phyloP scores from a whole-genome alignment of 2,329 filamentous ascomycete species.

The Neoarthrinium moseri region DNA sequence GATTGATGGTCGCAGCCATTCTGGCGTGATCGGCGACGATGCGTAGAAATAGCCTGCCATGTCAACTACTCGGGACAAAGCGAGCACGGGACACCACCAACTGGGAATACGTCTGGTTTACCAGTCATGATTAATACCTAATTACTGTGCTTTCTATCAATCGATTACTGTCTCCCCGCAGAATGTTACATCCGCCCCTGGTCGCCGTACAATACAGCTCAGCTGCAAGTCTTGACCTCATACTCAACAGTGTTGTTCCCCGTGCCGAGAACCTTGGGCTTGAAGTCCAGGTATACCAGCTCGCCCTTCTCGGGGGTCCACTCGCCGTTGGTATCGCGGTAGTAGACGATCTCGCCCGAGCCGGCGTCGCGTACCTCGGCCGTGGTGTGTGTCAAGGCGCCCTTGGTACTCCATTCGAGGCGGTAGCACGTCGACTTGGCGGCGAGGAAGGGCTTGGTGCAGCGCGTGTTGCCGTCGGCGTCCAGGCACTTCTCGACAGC shows the following conservation, averaged over 20 bases:
- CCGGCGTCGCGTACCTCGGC: slow-evolving; percentile 36
- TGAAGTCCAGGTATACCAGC: slow-evolving; percentile 11
- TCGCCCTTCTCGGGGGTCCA: slow-evolving; percentile 44
- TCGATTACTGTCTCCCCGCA: too few species aligned
- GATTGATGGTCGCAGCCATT: too few species aligned
- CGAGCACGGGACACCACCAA: too few species aligned
- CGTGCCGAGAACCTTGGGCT: slow-evolving; percentile 37
- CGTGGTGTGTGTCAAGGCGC: slow-evolving; percentile 38
- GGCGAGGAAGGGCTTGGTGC: slow-evolving; percentile 39
- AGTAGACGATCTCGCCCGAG: slow-evolving; percentile 39
- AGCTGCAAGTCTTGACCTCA: slow-evolving; percentile 35
- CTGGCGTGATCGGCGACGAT: too few species aligned
- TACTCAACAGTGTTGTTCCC: slow-evolving; percentile 45
- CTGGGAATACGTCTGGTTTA: too few species aligned
- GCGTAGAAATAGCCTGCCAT: too few species aligned
- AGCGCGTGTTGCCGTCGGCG: slow-evolving; percentile 34
- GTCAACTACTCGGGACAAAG: too few species aligned
- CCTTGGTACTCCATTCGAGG: slow-evolving; percentile 39
- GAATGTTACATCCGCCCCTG: not conserved
- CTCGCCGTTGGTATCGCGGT: slow-evolving; percentile 42
- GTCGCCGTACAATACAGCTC: not conserved
- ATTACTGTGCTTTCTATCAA: too few species aligned
- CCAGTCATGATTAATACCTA: too few species aligned
- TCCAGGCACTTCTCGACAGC: slow-evolving; percentile 41
- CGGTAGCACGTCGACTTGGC: slow-evolving; percentile 36